Evolutionary conservation across 225 moss, liverwort and hornwort species (phyloP).

Genomic region (Marchantia paleacea): DNA sequence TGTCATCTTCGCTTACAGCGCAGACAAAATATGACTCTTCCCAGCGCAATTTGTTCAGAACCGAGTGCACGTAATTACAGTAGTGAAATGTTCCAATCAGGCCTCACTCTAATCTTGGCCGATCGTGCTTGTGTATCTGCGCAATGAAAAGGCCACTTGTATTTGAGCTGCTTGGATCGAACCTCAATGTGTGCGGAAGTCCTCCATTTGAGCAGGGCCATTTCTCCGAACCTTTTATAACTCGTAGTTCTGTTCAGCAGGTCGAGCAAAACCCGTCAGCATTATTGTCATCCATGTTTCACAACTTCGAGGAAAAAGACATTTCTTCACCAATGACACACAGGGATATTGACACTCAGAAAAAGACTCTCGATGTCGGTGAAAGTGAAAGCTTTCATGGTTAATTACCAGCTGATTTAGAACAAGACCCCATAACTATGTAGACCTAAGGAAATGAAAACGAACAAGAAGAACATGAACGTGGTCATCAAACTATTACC

Average conservation of each 20-base stretch:
- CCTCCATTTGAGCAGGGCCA: conserved; percentile 83
- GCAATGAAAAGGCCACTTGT: conserved; percentile 92
- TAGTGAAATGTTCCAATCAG: too few species aligned
- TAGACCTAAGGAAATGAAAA: not conserved
- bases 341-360: not conserved
- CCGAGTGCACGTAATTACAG: too few species aligned
- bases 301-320: not conserved
- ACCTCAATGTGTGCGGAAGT: conserved; percentile 64
- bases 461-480: not conserved
- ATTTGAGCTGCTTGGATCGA: conserved; percentile 76
- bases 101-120: not conserved
- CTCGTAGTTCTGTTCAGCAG: conserved; percentile 55
- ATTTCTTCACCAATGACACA: not conserved
- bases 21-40: too few species aligned
- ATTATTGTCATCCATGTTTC: not conserved
- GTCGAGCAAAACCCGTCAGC: not conserved
- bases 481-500: conserved; percentile 30
- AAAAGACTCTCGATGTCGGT: too few species aligned
- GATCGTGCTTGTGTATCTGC: conserved; percentile 34
- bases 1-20: too few species aligned
- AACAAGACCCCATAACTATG: too few species aligned
- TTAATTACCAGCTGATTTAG: too few species aligned
- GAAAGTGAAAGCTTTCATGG: not conserved
- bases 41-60: too few species aligned
- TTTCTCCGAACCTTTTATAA: conserved; percentile 47